Conservation (phyloP, 345 rosid species). For the Gynandropsis gynandra region DNA sequence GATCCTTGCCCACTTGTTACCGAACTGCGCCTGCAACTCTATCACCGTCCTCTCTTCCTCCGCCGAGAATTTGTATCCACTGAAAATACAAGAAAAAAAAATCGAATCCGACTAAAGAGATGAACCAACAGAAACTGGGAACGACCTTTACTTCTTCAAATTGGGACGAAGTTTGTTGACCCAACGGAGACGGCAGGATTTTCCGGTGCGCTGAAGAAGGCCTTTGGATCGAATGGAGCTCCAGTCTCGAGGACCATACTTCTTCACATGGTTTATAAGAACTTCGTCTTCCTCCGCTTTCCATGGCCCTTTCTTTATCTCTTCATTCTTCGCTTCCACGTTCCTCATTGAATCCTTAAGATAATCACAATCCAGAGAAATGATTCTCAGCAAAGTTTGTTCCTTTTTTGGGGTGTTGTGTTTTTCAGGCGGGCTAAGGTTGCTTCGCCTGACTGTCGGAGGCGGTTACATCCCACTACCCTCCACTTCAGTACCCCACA, state of each 20-base stretch:
- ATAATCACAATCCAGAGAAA: not conserved
- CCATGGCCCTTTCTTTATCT: slow-evolving; percentile 88
- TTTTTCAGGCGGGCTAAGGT: slow-evolving; percentile 5
- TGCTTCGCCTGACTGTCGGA: slow-evolving; percentile 31
- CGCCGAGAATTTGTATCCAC: slow-evolving; percentile 82
- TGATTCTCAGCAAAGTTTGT: too few species aligned
- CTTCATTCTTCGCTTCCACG: slow-evolving; percentile 42
- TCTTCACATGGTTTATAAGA: slow-evolving; percentile 56
- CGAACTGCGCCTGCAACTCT: slow-evolving; percentile 72
- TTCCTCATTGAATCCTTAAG: slow-evolving; percentile 15
- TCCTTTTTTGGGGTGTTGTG: not conserved
- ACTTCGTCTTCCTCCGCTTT: slow-evolving; percentile 86
- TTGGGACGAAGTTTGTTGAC: slow-evolving; percentile 93
- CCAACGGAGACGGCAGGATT: slow-evolving; percentile 98
- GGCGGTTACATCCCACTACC: slow-evolving; percentile 39
- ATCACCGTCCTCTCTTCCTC: slow-evolving; percentile 92
- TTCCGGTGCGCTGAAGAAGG: slow-evolving; percentile 72
- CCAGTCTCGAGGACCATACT: slow-evolving; percentile 89
- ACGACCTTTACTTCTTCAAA: slow-evolving; percentile 49
- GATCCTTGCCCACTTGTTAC: slow-evolving; percentile 94
- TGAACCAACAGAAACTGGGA: not conserved
- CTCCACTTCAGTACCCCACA: slow-evolving; percentile 32
- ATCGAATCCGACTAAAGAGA: not conserved
- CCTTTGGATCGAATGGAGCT: slow-evolving; percentile 99
- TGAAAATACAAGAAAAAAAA: not conserved